Evolutionary conservation across 139 green algal species (phyloP).

Genomic region (Chlorella sp.): DNA sequence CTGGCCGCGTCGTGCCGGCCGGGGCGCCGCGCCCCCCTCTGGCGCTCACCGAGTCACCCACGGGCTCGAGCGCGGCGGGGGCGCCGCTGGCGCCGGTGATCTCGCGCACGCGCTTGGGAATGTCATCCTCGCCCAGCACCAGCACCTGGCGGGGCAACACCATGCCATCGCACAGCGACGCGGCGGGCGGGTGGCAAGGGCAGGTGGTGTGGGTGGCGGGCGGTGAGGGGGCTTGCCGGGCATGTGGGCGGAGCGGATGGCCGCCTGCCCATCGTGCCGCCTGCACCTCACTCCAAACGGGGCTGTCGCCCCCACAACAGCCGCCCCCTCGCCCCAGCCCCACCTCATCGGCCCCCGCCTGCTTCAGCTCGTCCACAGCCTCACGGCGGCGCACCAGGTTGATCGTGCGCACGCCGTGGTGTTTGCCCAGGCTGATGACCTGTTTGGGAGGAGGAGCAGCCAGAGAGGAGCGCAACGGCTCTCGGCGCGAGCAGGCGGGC

Average conservation of each 20-base stretch:
- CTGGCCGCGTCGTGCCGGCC: too few species aligned
- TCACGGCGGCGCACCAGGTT: conserved; percentile 23
- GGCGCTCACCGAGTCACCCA: too few species aligned
- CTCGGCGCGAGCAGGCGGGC: too few species aligned
- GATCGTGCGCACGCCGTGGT: conserved; percentile 37
- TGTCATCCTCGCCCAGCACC: conserved; percentile 4
- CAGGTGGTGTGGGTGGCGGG: not conserved
- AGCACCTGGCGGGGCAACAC: too few species aligned
- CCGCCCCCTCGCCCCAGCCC: conserved; percentile 2
- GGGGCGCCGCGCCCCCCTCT: too few species aligned
- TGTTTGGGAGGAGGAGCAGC: too few species aligned
- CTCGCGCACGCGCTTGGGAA: conserved; percentile 21
- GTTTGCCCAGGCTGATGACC: conserved; percentile 26
- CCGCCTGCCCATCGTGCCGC: not conserved
- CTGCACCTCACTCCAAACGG: not conserved
- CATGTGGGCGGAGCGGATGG: not conserved
- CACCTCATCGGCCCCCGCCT: too few species aligned
- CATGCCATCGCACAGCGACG: too few species aligned
- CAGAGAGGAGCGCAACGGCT: too few species aligned
- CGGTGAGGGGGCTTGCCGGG: not conserved
- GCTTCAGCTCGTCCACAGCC: conserved; percentile 22
- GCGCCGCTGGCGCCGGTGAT: conserved; percentile 32
- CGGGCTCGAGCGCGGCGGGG: conserved; percentile 43
- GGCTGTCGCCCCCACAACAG: too few species aligned
- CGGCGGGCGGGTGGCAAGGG: too few species aligned